These are phyloP conservation scores for Epichloe sp. DNA, from an alignment of 2,329 filamentous ascomycete genomes.

Conservation along the genomic window DNA sequence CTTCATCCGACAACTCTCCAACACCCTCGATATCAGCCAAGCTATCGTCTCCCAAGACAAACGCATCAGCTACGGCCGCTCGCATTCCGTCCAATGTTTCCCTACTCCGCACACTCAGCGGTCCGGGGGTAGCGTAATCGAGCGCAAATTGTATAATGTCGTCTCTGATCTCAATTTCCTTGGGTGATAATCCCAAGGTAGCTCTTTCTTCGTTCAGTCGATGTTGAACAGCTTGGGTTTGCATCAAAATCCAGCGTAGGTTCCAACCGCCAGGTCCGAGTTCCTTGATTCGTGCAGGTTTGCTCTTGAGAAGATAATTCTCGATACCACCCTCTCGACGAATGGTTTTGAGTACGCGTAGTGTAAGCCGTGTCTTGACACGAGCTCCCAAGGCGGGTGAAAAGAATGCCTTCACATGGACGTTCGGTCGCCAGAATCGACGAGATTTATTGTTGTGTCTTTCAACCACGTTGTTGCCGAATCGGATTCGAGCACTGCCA, in stretches of 20 bases:
- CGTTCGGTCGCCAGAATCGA: slow-evolving; percentile 64
- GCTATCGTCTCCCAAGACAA: slow-evolving; percentile 31
- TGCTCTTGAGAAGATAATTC: slow-evolving; percentile 76
- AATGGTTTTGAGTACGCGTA: slow-evolving; percentile 59
- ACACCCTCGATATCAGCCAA: slow-evolving; percentile 24
- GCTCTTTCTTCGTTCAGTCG: slow-evolving; percentile 53
- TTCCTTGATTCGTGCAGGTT: slow-evolving; percentile 66
- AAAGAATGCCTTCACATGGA: slow-evolving; percentile 55
- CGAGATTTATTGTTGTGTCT: slow-evolving; percentile 57
- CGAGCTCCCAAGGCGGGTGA: slow-evolving; percentile 46
- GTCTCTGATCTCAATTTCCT: slow-evolving; percentile 22
- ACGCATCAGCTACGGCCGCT: slow-evolving; percentile 29
- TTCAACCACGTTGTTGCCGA: slow-evolving; percentile 67
- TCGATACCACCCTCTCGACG: slow-evolving; percentile 82
- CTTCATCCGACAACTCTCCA: slow-evolving; percentile 28
- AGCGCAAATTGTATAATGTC: slow-evolving; percentile 27
- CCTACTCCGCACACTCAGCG: slow-evolving; percentile 21
- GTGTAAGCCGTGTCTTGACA: slow-evolving; percentile 56
- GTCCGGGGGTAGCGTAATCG: slow-evolving; percentile 28
- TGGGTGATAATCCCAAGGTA: slow-evolving; percentile 45
- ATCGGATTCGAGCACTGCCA: slow-evolving; percentile 56
- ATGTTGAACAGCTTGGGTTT: slow-evolving; percentile 52
- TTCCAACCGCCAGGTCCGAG: slow-evolving; percentile 85
- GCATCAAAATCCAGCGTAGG: slow-evolving; percentile 80
- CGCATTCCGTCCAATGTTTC: slow-evolving; percentile 26